Percentiles rank a stretch among this genome's conserved stretches.
Evolutionary conservation across 2,329 filamentous ascomycete genomes (phyloP).

Genomic region (Biscogniauxia mediterranea): DNA sequence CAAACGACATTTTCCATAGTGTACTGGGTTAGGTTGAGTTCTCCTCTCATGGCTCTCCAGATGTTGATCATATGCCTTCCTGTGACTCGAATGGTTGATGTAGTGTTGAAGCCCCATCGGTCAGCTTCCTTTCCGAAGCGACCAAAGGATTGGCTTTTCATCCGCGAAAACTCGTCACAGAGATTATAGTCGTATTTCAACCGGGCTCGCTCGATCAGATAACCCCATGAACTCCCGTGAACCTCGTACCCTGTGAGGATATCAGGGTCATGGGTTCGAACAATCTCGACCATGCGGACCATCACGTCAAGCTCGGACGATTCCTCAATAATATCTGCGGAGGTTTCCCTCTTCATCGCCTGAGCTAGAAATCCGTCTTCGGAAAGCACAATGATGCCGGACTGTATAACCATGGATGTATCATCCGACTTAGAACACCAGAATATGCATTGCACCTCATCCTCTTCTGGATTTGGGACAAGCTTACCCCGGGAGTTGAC

Average conservation of each 20-base stretch:
- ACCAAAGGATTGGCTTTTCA: slow-evolving; percentile 79
- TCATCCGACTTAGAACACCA: slow-evolving; percentile 82
- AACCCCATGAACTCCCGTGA: slow-evolving; percentile 92
- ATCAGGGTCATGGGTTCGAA: slow-evolving; percentile 82
- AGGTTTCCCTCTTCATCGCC: slow-evolving; percentile 60
- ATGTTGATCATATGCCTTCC: slow-evolving; percentile 96
- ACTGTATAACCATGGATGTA: slow-evolving; percentile 49
- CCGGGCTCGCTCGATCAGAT: slow-evolving; percentile 84
- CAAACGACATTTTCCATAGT: slow-evolving; percentile 95
- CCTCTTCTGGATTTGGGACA: slow-evolving; percentile 84
- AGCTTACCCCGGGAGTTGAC: slow-evolving; percentile 81
- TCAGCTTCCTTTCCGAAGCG: slow-evolving; percentile 84
- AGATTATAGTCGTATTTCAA: slow-evolving; percentile 86
- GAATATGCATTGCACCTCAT: slow-evolving; percentile 84
- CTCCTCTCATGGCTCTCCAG: slow-evolving; percentile 93
- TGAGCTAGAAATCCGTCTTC: slow-evolving; percentile 57
- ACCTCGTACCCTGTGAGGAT: slow-evolving; percentile 95
- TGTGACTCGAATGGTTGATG: slow-evolving; percentile 87
- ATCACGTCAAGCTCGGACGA: slow-evolving; percentile 80
- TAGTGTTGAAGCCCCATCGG: slow-evolving; percentile 90
- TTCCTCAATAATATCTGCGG: slow-evolving; percentile 70
- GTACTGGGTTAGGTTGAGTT: slow-evolving; percentile 88
- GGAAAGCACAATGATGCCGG: slow-evolving; percentile 73
- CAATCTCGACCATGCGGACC: slow-evolving; percentile 81
- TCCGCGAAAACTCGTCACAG: slow-evolving; percentile 86